Evolutionary conservation across 2,329 filamentous ascomycete species (phyloP).

Genomic region (Zasmidium cellare): DNA sequence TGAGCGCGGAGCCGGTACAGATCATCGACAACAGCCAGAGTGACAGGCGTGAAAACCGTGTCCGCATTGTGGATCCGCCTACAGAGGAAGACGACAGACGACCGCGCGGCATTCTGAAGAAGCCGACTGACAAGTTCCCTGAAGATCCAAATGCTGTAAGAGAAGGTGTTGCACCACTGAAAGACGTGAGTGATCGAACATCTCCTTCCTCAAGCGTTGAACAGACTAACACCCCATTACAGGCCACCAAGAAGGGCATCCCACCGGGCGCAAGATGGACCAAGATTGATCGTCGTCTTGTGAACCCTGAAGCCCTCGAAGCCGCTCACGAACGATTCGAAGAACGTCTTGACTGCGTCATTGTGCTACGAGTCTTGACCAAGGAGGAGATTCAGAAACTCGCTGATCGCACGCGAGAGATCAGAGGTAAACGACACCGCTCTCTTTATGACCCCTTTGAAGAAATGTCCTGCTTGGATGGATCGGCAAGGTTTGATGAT

Average conservation of each 20-base stretch:
- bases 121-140: constrained; percentile 78
- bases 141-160: constrained; percentile 80
- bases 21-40: constrained; percentile 37
- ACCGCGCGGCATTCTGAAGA: constrained; percentile 83
- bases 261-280: constrained; percentile 81
- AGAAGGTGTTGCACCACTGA: constrained; percentile 91
- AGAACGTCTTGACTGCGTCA: constrained; percentile 89
- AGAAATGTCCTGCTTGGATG: constrained; percentile 13
- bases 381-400: constrained; percentile 89
- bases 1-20: constrained; percentile 27
- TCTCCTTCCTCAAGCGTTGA: not conserved
- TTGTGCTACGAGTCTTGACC: constrained; percentile 82
- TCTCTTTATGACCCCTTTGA: constrained; percentile 9
- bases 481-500: constrained; percentile 12
- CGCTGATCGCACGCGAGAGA: constrained; percentile 74
- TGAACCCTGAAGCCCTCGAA: constrained; percentile 85
- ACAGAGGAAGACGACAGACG: constrained; percentile 63
- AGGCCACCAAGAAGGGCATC: constrained; percentile 39
- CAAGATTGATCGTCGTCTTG: constrained; percentile 82
- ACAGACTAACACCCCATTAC: constrained; percentile 10
- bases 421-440: constrained; percentile 58
- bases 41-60: constrained; percentile 39
- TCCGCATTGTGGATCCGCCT: constrained; percentile 69
- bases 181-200: constrained; percentile 55
- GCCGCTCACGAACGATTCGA: constrained; percentile 89